Percentiles rank a stretch among this genome's conserved stretches.
Conservation (phyloP, 495 filamentous ascomycete genomes). For the Apiosordaria backusii region DNA sequence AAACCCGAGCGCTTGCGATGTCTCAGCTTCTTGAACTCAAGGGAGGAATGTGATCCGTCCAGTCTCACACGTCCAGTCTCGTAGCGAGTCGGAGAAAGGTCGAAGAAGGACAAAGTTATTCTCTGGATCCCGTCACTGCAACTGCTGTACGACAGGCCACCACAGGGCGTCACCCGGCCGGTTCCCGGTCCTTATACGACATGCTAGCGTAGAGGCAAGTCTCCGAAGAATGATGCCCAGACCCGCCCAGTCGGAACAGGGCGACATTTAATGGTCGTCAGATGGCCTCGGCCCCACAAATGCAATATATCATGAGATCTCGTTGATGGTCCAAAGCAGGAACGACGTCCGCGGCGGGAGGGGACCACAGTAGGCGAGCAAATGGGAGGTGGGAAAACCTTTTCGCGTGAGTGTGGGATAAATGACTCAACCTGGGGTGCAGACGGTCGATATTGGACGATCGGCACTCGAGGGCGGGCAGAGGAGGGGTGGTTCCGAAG, state of each 20-base stretch:
- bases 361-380: slow-evolving; percentile 11
- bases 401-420: slow-evolving; percentile 20
- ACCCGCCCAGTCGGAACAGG: slow-evolving; percentile 25
- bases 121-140: not conserved
- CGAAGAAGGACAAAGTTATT: not conserved
- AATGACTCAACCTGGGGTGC: slow-evolving; percentile 22
- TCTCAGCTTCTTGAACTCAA: not conserved
- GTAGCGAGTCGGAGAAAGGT: not conserved
- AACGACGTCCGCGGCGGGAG: slow-evolving; percentile 8
- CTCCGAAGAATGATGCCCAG: not conserved
- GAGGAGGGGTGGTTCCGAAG: slow-evolving; percentile 5
- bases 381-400: slow-evolving; percentile 15
- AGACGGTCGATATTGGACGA: slow-evolving; percentile 7
- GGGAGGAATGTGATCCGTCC: not conserved
- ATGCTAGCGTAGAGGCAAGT: not conserved
- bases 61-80: not conserved
- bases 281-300: not conserved
- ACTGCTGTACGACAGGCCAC: slow-evolving; percentile 4
- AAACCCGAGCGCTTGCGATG: not conserved
- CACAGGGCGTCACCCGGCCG: not conserved
- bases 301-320: not conserved
- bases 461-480: slow-evolving; percentile 17
- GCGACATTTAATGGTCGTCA: slow-evolving; percentile 11
- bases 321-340: slow-evolving; percentile 11
- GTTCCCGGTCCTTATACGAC: slow-evolving; percentile 17